Conservation (phyloP, 2,329 filamentous ascomycete species). For the Dendrostoma leiphaemia region DNA sequence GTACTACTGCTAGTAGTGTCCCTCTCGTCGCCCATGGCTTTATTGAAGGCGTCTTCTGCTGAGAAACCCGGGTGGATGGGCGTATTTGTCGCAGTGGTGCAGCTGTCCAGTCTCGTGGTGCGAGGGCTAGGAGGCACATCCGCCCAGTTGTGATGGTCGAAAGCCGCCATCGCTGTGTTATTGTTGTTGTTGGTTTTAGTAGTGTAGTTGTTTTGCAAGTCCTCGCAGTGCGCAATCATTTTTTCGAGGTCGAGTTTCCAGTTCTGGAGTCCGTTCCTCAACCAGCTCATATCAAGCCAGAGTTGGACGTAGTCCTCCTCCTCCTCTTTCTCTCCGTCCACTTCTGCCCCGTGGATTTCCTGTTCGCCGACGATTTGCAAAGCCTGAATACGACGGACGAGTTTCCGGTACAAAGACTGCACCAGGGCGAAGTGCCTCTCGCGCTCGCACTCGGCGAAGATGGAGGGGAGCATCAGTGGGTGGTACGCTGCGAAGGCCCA, state of each 20-base stretch:
- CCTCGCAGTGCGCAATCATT: conserved; percentile 21
- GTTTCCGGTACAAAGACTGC: not conserved
- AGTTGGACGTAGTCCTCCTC: conserved; percentile 10
- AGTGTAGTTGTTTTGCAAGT: too few species aligned
- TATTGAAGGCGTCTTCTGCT: too few species aligned
- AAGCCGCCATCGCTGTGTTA: too few species aligned
- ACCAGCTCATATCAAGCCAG: conserved; percentile 22
- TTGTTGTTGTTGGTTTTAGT: too few species aligned
- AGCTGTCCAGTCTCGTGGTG: too few species aligned
- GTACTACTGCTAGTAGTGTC: too few species aligned
- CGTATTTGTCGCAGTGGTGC: not conserved
- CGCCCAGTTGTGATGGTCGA: too few species aligned
- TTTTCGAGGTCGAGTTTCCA: conserved; percentile 23
- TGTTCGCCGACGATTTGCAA: not conserved
- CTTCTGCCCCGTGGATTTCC: not conserved
- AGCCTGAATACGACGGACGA: conserved; percentile 1
- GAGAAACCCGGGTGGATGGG: conserved; percentile 4
- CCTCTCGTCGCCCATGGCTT: too few species aligned
- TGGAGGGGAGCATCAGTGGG: not conserved
- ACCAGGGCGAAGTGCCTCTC: conserved; percentile 6
- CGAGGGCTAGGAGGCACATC: too few species aligned
- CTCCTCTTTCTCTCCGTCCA: not conserved
- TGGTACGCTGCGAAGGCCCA: not conserved
- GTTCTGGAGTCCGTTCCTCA: conserved; percentile 19
- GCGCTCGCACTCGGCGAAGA: conserved; percentile 15